Percentiles rank a stretch among this genome's conserved stretches.
Evolutionary conservation across 179 eudicot species (phyloP).

Genomic region (Camellia oleifera): DNA sequence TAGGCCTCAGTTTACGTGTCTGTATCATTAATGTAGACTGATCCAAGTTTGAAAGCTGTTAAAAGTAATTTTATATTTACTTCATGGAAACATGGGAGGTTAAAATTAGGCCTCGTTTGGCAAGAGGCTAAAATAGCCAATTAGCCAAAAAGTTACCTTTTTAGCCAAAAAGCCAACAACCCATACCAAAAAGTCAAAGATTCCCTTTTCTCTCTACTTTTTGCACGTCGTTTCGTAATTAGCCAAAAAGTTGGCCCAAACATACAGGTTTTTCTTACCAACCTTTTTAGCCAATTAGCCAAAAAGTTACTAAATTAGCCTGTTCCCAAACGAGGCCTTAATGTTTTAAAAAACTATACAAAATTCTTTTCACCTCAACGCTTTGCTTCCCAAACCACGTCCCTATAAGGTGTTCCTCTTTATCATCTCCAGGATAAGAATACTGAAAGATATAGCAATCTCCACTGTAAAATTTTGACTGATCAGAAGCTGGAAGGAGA

Average conservation of each 20-base stretch:
- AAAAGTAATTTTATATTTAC: not conserved
- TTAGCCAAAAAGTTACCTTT: too few species aligned
- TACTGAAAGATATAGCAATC: conserved; percentile 94
- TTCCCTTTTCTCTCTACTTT: too few species aligned
- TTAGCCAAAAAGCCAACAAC: too few species aligned
- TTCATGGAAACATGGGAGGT: not conserved
- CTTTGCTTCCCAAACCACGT: conserved; percentile 96
- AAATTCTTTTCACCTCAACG: conserved; percentile 51
- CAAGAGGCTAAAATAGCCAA: too few species aligned
- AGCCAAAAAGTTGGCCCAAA: too few species aligned
- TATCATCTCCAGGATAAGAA: conserved; percentile 80
- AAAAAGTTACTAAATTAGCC: too few species aligned
- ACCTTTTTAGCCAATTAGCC: too few species aligned
- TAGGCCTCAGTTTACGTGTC: not conserved
- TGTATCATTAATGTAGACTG: not conserved
- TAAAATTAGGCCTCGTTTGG: too few species aligned
- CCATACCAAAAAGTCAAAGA: too few species aligned
- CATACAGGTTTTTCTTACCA: too few species aligned
- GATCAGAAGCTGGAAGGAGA: conserved; percentile 66
- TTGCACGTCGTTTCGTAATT: too few species aligned
- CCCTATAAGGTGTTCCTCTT: conserved; percentile 86
- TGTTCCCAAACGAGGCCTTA: too few species aligned
- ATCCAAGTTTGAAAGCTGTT: not conserved
- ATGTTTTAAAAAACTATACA: not conserved
- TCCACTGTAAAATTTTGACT: conserved; percentile 88